Evolutionary conservation across 2,329 filamentous ascomycete species (phyloP), one percentile per base, ranked within the genome.

Genomic region (Diaporthe aspalathi): DNA sequence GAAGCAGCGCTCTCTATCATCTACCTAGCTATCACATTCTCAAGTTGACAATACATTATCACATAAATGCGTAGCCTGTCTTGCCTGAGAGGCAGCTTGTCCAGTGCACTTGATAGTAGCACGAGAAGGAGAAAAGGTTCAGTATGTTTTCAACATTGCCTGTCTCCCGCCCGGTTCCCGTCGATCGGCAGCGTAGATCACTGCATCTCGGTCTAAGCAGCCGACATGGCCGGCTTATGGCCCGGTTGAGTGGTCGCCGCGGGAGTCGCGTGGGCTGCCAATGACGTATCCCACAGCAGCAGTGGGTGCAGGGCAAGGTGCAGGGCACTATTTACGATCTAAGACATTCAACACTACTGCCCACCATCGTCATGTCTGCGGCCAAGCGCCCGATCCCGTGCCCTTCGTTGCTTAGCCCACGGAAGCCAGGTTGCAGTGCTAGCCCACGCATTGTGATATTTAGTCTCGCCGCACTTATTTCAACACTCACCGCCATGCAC

Each of bases 221-320:
- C 29, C 60, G 45, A 38, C 45, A 29, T 38, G 43, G 14, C 14
- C 60, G 60, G 45, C 60, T 65, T n/a, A 65, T 49, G 29, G 20
- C 45, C 32, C 20, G 60, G 12, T 27, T 35, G 45, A 65, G 20
- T 38, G 45, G 60, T 38, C 29, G 43, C 11, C 20, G 60, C 32
- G 40, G 60, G 43, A 16, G 14, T 47, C 60, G 60, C 43, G 60
- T 63, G 60, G 60, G 43, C 60, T 63, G 60, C 45, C 29, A 65
- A 65, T 65, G 60, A 65, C 60, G 60, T 65, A 65, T 29, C 45
- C 43, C 56, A 32, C 22, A 14, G 27, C n/a, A 27, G n/a, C n/a
- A n/a, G n/a, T n/a, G n/a, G n/a, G n/a, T n/a, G n/a, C n/a, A n/a
- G n/a, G n/a, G n/a, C n/a, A 38, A 38, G 43, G 29, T 50, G 45